A percentile compares a stretch with the other conserved stretches of the same genome.
Evolutionary conservation across 495 filamentous ascomycete species (phyloP).

Genomic region (Daldinia vernicosa): DNA sequence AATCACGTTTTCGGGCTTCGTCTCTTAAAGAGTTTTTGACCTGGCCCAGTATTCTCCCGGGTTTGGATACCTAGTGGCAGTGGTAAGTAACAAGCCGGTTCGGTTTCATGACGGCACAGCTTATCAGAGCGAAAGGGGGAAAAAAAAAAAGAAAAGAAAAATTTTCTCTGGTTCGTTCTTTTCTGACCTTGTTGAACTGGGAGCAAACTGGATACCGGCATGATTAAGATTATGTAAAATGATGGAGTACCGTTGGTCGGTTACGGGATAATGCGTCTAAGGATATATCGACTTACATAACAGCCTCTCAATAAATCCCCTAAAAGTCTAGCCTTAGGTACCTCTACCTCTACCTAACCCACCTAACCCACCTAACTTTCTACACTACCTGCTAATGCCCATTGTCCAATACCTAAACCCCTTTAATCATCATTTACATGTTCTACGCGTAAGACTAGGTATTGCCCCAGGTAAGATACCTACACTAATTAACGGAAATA

Average conservation of each 20-base stretch:
- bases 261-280: slow-evolving; percentile 19
- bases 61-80: slow-evolving; percentile 8
- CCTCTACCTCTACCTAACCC: background rate
- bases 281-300: slow-evolving; percentile 26
- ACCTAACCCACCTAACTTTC: background rate
- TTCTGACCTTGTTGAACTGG: background rate
- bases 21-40: slow-evolving; percentile 20
- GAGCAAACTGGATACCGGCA: slow-evolving; percentile 36
- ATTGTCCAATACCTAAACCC: background rate
- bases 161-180: slow-evolving; percentile 15
- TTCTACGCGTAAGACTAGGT: slow-evolving; percentile 18
- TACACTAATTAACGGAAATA: slow-evolving; percentile 2
- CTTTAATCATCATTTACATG: background rate
- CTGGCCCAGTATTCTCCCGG: slow-evolving; percentile 10
- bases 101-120: slow-evolving; percentile 22
- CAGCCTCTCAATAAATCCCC: slow-evolving; percentile 6
- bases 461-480: background rate
- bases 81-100: slow-evolving; percentile 15
- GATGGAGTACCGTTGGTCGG: slow-evolving; percentile 42
- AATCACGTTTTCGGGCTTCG: slow-evolving; percentile 26
- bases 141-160: slow-evolving; percentile 9
- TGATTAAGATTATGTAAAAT: slow-evolving; percentile 52
- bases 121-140: slow-evolving; percentile 26
- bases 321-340: background rate
- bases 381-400: background rate